These are phyloP conservation scores for Penicillium glabrum DNA, from an alignment of 2,329 filamentous ascomycete genomes.

Conservation along the genomic window DNA sequence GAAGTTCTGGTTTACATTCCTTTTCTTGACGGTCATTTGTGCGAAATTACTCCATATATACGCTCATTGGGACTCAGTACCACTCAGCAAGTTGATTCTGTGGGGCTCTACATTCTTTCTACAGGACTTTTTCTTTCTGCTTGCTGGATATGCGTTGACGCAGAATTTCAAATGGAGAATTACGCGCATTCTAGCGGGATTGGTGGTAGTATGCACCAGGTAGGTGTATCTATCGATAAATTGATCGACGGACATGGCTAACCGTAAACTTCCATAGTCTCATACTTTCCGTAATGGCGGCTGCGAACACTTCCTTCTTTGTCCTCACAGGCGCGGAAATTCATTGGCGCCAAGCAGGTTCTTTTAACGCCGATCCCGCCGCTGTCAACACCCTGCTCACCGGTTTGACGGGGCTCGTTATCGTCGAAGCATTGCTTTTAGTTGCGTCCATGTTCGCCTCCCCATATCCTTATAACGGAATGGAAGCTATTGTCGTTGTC, in stretches of 20 bases:
- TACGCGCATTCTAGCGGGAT: conserved; percentile 5
- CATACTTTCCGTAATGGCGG: conserved; percentile 32
- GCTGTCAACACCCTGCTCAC: conserved; percentile 34
- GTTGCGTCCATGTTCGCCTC: conserved; percentile 25
- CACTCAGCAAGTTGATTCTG: conserved; percentile 9
- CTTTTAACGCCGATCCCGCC: conserved; percentile 34
- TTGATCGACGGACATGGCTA: background rate
- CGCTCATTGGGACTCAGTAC: conserved; percentile 20
- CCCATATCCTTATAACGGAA: conserved; percentile 21
- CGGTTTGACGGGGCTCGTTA: conserved; percentile 33
- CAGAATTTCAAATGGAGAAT: conserved; percentile 8
- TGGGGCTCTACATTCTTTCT: conserved; percentile 27
- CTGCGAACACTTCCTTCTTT: conserved; percentile 35
- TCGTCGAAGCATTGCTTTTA: conserved; percentile 30
- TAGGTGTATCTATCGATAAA: background rate
- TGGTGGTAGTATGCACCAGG: conserved; percentile 7
- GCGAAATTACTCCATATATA: conserved; percentile 25
- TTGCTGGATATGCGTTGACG: conserved; percentile 11
- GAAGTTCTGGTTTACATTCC: conserved; percentile 22
- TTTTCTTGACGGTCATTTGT: conserved; percentile 16
- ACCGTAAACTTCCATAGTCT: conserved; percentile 18
- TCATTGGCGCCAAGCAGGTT: conserved; percentile 36
- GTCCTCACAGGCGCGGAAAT: conserved; percentile 36
- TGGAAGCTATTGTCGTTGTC: conserved; percentile 23
- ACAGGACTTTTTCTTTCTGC: conserved; percentile 18